phyloP scores from a whole-genome alignment of 2,329 filamentous ascomycete genomes.

The Arthrobotrys entomopaga region DNA sequence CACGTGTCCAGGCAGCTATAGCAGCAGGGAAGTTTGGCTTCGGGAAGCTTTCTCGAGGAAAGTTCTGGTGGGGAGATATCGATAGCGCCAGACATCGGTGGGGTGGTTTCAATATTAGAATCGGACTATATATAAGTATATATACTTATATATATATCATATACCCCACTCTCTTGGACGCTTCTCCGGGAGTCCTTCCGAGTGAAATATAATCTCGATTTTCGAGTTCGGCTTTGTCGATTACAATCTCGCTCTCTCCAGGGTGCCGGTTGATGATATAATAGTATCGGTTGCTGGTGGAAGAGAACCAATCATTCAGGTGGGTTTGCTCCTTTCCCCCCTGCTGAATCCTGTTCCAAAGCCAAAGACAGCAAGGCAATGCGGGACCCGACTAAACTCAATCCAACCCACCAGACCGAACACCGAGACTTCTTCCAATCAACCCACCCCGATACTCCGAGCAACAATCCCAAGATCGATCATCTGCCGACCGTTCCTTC shows the following conservation, averaged over 20 bases:
- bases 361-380: slow-evolving; percentile 49
- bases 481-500: slow-evolving; percentile 25
- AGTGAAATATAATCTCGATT: too few species aligned
- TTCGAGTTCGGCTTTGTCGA: too few species aligned
- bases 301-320: not conserved
- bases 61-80: not conserved
- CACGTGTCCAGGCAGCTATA: slow-evolving; percentile 40
- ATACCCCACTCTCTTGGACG: too few species aligned
- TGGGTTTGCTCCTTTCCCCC: slow-evolving; percentile 24
- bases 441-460: not conserved
- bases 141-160: too few species aligned
- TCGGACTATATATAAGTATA: too few species aligned
- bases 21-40: slow-evolving; percentile 5
- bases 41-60: not conserved
- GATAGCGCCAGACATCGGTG: not conserved
- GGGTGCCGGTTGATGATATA: too few species aligned
- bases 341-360: slow-evolving; percentile 1
- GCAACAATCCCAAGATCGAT: not conserved
- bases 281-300: too few species aligned
- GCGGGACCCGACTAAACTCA: slow-evolving; percentile 37
- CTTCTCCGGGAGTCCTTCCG: too few species aligned
- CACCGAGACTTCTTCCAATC: slow-evolving; percentile 9
- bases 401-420: slow-evolving; percentile 17
- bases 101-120: not conserved
- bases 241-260: too few species aligned